Evolutionary conservation across 2,329 filamentous ascomycete genomes (phyloP).

Genomic region (Epichloe baconii): DNA sequence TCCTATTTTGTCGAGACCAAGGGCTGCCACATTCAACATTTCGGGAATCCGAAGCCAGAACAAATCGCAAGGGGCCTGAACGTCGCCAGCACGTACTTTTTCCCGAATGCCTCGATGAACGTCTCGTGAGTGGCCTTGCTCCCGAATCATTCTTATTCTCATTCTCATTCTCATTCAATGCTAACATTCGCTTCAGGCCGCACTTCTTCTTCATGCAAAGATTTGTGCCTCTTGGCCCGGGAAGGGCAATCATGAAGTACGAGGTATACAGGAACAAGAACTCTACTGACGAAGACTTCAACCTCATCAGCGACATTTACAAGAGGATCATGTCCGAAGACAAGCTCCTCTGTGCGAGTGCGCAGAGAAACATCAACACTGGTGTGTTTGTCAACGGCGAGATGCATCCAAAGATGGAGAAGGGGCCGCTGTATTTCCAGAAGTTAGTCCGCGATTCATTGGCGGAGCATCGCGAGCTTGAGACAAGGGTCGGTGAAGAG

Average conservation of each 20-base stretch:
- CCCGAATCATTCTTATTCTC: background rate
- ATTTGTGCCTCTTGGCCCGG: constrained; percentile 42
- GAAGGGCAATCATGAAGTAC: constrained; percentile 43
- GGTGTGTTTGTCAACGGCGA: constrained; percentile 51
- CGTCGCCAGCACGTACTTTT: constrained; percentile 34
- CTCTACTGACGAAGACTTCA: constrained; percentile 45
- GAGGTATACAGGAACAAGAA: constrained; percentile 50
- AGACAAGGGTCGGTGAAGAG: constrained; percentile 30
- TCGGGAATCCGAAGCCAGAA: constrained; percentile 31
- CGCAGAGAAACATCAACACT: constrained; percentile 47
- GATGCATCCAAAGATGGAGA: constrained; percentile 47
- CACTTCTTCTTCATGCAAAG: constrained; percentile 53
- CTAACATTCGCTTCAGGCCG: constrained; percentile 22
- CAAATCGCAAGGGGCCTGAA: constrained; percentile 33
- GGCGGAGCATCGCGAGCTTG: constrained; percentile 31
- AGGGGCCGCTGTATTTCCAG: constrained; percentile 46
- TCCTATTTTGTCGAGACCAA: constrained; percentile 39
- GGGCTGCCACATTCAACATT: constrained; percentile 36
- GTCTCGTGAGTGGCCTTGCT: constrained; percentile 29
- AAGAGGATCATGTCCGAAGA: constrained; percentile 52
- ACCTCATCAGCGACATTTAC: constrained; percentile 44
- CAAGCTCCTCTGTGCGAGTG: constrained; percentile 45
- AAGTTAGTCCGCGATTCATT: constrained; percentile 34
- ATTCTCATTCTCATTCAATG: background rate
- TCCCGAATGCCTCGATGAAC: constrained; percentile 37